Evolutionary conservation across 2,329 filamentous ascomycete species (phyloP), one percentile per base, ranked within the genome.

Genomic region (Laburnicola sp.): DNA sequence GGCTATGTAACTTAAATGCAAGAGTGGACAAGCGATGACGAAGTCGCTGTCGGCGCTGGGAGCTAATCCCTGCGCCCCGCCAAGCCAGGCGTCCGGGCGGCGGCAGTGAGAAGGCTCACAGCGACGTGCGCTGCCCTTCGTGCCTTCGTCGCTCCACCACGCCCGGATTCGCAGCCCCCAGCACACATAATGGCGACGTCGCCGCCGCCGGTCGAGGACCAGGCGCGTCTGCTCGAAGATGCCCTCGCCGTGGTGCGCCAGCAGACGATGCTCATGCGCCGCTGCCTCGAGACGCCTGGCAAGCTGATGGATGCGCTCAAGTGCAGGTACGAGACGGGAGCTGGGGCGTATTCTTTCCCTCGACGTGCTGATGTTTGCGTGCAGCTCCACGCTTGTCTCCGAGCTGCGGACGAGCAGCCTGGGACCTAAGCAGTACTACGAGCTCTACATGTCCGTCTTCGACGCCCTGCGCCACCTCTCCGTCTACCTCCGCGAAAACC

Each of bases 271-370:
- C 83, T 96, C 73, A 99, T 99, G 94, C 91, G 93, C 78, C 93
- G 95, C 80, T 97, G 92, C 69, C 83, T 99, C 55, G 95, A 99
- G 73, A 95, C 91, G 7, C 92, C 94, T 5, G 93, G 94, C 59
- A 99, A 99, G 83, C 86, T 99, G 61, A 99, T 99, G 94, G 94
- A 99, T 80, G 94, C 94, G 66, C 84, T 99, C 68, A 99, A 99
- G 79, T 97, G 93, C 89, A 96, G 92, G 94, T 97, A 83, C 67
- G 88, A 40, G 23, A 36, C 37, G 45, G 31, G 25, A 21, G 47
- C 16, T n/a, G 39, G 48, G 43, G 36, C 39, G 6, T 16, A 16
- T 11, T 4, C 16, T 40, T 7, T 10, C 25, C 10, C n/a, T 28
- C 23, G n/a, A n/a, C 22, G 31, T 47, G 26, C 46, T 57, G 22